Evolutionary conservation across 2,329 filamentous ascomycete genomes (phyloP).

Genomic region (Penicillium sp.): DNA sequence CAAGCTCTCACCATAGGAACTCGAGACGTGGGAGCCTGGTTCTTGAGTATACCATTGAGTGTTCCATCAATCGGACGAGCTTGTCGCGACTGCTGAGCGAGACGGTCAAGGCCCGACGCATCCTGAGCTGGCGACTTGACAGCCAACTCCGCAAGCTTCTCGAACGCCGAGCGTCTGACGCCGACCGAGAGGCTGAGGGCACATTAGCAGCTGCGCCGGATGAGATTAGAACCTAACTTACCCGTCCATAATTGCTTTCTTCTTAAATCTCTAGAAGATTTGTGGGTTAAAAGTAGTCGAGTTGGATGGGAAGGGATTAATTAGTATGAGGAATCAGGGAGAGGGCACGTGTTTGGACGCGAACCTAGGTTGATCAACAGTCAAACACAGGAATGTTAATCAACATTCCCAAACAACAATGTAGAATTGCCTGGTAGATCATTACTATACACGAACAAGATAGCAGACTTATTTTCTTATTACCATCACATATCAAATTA

Average conservation of each 20-base stretch:
- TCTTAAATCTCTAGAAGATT: not conserved
- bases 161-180: slow-evolving; percentile 44
- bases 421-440: not conserved
- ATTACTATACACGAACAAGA: not conserved
- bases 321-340: slow-evolving; percentile 2
- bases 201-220: slow-evolving; percentile 6
- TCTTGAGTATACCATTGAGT: slow-evolving; percentile 39
- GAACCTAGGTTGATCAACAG: slow-evolving; percentile 5
- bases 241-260: not conserved
- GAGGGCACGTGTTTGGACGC: slow-evolving; percentile 19
- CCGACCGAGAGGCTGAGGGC: slow-evolving; percentile 30
- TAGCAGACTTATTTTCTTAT: not conserved
- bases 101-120: slow-evolving; percentile 37
- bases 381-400: not conserved
- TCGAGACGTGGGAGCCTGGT: slow-evolving; percentile 38
- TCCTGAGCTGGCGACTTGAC: slow-evolving; percentile 32
- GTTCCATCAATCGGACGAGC: slow-evolving; percentile 27
- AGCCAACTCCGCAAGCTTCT: slow-evolving; percentile 45
- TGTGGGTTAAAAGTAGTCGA: not conserved
- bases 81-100: slow-evolving; percentile 32
- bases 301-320: not conserved
- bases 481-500: not conserved
- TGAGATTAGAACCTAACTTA: not conserved
- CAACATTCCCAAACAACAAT: not conserved
- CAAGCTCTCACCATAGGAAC: slow-evolving; percentile 37